These are phyloP conservation scores for Epichloe uncinata DNA, from an alignment of 2,329 filamentous ascomycete genomes.

Conservation along the genomic window DNA sequence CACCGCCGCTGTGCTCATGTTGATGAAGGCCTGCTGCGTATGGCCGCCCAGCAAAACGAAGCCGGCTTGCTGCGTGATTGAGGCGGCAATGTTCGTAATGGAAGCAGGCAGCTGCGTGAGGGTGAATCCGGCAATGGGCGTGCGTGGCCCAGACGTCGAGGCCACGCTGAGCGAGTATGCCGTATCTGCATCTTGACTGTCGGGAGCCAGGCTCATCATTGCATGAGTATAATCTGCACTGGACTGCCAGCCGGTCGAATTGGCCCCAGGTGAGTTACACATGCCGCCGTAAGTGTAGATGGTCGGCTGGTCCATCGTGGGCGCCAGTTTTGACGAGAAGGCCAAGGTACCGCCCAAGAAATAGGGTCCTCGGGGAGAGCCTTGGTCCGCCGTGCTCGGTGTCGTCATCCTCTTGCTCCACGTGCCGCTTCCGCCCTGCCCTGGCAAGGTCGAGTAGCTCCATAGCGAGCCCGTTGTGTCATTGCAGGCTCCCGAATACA, in stretches of 20 bases:
- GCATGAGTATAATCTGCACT: slow-evolving; percentile 65
- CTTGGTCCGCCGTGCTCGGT: slow-evolving; percentile 10
- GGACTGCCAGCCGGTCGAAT: slow-evolving; percentile 45
- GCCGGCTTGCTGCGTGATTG: slow-evolving; percentile 57
- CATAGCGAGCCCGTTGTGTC: slow-evolving; percentile 46
- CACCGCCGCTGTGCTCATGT: slow-evolving; percentile 82
- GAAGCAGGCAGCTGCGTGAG: slow-evolving; percentile 62
- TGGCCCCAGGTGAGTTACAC: slow-evolving; percentile 47
- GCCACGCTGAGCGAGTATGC: slow-evolving; percentile 26
- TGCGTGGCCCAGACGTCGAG: slow-evolving; percentile 44
- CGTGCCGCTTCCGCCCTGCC: slow-evolving; percentile 11
- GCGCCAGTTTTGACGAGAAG: slow-evolving; percentile 50
- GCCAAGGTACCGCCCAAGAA: slow-evolving; percentile 45
- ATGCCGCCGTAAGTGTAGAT: slow-evolving; percentile 81
- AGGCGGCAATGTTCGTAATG: slow-evolving; percentile 52
- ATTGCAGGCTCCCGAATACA: slow-evolving; percentile 63
- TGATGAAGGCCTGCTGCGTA: slow-evolving; percentile 71
- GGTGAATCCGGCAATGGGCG: slow-evolving; percentile 77
- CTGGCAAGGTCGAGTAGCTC: slow-evolving; percentile 43
- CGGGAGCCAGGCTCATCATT: slow-evolving; percentile 55
- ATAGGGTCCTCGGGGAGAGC: slow-evolving; percentile 23
- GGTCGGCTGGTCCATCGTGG: slow-evolving; percentile 36
- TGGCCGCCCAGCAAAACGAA: slow-evolving; percentile 80
- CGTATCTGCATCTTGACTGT: slow-evolving; percentile 13
- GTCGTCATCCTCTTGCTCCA: slow-evolving; percentile 20